Percentiles rank a stretch among this genome's conserved stretches.
phyloP scores from a whole-genome alignment of 305 asterid species.

The Euphrasia arctica region DNA sequence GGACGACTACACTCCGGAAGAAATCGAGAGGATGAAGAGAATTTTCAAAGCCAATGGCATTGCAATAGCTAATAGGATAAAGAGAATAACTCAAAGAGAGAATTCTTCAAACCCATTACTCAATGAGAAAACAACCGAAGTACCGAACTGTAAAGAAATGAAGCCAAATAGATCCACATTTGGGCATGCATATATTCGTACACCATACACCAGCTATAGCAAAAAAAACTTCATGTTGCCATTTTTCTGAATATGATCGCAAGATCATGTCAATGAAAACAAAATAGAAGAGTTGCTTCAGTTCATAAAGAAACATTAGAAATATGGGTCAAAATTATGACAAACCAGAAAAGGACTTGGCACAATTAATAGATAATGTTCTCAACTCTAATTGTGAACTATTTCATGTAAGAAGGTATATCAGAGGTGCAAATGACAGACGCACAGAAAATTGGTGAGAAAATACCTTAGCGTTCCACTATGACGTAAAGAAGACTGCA shows the following conservation, averaged over 20 bases:
- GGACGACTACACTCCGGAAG: no score
- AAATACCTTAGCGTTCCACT: slow-evolving; percentile 79
- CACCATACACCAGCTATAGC: neutral
- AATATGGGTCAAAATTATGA: neutral
- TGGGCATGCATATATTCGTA: neutral
- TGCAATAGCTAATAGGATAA: neutral
- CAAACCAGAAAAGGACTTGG: slow-evolving; percentile 10
- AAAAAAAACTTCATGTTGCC: neutral
- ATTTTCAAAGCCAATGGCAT: neutral
- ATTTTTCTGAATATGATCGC: neutral
- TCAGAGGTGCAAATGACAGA: neutral
- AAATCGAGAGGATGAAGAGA: no score
- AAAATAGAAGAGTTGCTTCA: slow-evolving; percentile 5
- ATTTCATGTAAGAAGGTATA: slow-evolving; percentile 9
- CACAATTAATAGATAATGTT: slow-evolving; percentile 16
- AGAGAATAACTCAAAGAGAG: slow-evolving; percentile 1
- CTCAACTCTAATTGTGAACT: slow-evolving; percentile 17
- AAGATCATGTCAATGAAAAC: neutral
- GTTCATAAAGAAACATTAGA: slow-evolving; percentile 2
- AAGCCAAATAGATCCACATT: neutral
- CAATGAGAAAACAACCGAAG: neutral
- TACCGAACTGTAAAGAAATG: neutral
- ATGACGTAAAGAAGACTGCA: slow-evolving; percentile 85
- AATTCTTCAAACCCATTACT: slow-evolving; percentile 1
- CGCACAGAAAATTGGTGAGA: slow-evolving; percentile 8